Base-by-base conservation (phyloP, 2,329 filamentous ascomycete genomes). In the Aspergillus sp. region DNA sequence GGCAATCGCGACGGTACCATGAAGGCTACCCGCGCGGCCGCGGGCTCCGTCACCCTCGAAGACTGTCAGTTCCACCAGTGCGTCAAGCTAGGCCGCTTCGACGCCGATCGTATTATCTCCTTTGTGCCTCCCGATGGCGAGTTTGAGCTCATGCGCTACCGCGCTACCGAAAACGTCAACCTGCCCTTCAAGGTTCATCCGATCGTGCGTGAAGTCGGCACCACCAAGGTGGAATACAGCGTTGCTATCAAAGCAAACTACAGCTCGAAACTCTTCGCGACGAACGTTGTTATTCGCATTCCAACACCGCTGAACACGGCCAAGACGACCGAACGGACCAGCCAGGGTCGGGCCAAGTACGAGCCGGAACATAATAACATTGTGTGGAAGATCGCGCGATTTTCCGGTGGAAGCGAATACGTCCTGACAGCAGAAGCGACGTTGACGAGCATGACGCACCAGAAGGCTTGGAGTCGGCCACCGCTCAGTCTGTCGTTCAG, bases 61-160 rank as follows among this genome's bases (percentile, higher is more conserved):
- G 95, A 99, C 77, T 98, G 96, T 74, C 95, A 98, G 74, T 97
- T 99, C 80, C 95, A 99, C 78, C 95, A 99, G 78, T 99, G 95
- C 76, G 95, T 99, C 63, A 97, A 97, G 81, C 85, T 99, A 30
- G 93, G 94, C 66, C 96, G 96, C 74, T 99, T 99, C 73, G 95
- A 98, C 77, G 90, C 90, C 30, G 95, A 99, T 78, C 86, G 95
- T 66, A 98, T 97, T 75, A 98, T 99, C 77, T 95, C 90, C 61
- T 97, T 99, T 76, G 89, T 99, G 39, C 95, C 95, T 2, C 95
- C 95, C 3, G 95, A 99, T 74, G 95, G 95, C 67, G 94, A 97
- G 74, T 99, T 99, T 77, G 95, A 99, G 80, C 85, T 99, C 64
- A 99, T 99, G 95, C 90, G 93, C 51, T 99, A 99, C 78, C 92